Evolutionary conservation across 768 basidiomycete species (phyloP).

Genomic region (Astraeus odoratus): DNA sequence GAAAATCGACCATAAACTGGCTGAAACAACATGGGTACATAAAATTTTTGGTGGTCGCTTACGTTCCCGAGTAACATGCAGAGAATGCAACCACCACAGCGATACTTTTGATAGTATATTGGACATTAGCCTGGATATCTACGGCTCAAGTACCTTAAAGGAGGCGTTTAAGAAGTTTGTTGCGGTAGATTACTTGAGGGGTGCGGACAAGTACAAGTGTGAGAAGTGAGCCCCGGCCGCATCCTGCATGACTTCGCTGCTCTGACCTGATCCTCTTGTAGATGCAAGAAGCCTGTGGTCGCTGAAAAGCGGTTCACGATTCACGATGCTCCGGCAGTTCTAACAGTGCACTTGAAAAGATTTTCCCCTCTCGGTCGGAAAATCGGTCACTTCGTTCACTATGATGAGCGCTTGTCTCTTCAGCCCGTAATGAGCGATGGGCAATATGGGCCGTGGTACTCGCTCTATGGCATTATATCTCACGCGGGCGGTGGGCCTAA

Average conservation of each 20-base stretch:
- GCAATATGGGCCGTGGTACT: constrained; percentile 71
- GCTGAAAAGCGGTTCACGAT: constrained; percentile 90
- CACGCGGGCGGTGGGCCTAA: constrained; percentile 92
- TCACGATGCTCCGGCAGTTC: constrained; percentile 77
- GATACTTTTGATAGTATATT: constrained; percentile 96
- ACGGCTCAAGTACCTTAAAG: constrained; percentile 50
- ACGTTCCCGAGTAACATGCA: constrained; percentile 86
- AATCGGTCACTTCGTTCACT: constrained; percentile 70
- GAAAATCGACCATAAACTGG: constrained; percentile 62
- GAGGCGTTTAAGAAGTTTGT: constrained; percentile 78
- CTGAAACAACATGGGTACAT: constrained; percentile 91
- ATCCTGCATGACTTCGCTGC: constrained; percentile 4
- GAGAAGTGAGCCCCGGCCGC: constrained; percentile 68
- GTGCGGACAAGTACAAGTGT: constrained; percentile 95
- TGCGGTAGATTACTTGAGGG: constrained; percentile 74
- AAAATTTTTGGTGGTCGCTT: constrained; percentile 89
- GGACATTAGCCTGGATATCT: constrained; percentile 89
- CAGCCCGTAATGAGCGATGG: constrained; percentile 79
- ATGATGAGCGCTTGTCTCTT: constrained; percentile 67
- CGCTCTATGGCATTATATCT: constrained; percentile 85
- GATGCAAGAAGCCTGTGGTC: constrained; percentile 86
- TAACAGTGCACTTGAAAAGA: constrained; percentile 92
- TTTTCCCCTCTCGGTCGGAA: constrained; percentile 90
- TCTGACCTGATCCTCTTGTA: constrained; percentile 24
- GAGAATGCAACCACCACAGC: constrained; percentile 74